A percentile compares a stretch with the other conserved stretches of the same genome.
phyloP scores from a whole-genome alignment of 495 filamentous ascomycete species.

The Penicillium ucsense region DNA sequence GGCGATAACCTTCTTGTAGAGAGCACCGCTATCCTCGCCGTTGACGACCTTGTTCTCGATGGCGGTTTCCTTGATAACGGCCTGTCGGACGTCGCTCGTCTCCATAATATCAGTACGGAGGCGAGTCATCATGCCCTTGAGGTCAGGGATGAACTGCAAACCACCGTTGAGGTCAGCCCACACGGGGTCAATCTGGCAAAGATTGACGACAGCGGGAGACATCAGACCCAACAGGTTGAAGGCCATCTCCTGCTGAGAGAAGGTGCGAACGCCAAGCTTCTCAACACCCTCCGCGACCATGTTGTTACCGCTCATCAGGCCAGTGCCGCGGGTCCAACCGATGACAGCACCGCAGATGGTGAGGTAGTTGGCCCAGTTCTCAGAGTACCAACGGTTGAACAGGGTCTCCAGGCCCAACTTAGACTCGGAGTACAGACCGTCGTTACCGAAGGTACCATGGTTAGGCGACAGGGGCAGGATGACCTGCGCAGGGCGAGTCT shows the following conservation, averaged over 20 bases:
- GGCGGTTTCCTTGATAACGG: slow-evolving; percentile 89
- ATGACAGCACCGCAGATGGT: slow-evolving; percentile 98
- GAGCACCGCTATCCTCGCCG: slow-evolving; percentile 77
- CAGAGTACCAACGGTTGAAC: slow-evolving; percentile 97
- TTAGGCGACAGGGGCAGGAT: slow-evolving; percentile 95
- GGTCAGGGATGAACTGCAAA: slow-evolving; percentile 91
- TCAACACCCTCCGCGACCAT: slow-evolving; percentile 95
- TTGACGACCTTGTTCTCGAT: slow-evolving; percentile 98
- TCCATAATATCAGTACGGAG: slow-evolving; percentile 88
- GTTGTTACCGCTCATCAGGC: slow-evolving; percentile 97
- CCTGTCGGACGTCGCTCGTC: slow-evolving; percentile 85
- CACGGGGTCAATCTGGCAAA: slow-evolving; percentile 92
- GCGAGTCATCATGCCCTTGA: slow-evolving; percentile 88
- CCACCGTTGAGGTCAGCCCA: slow-evolving; percentile 97
- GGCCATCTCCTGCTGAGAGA: slow-evolving; percentile 99
- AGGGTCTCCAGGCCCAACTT: slow-evolving; percentile 95
- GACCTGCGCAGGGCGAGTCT: slow-evolving; percentile 92
- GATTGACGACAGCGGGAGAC: slow-evolving; percentile 85
- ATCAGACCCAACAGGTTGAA: slow-evolving; percentile 97
- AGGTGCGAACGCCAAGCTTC: slow-evolving; percentile 91
- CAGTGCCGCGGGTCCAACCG: slow-evolving; percentile 97
- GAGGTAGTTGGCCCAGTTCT: slow-evolving; percentile 95
- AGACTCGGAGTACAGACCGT: slow-evolving; percentile 96
- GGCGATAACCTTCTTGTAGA: slow-evolving; percentile 90
- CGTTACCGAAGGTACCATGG: slow-evolving; percentile 96